phyloP scores from a whole-genome alignment of 2,329 filamentous ascomycete species.

The Ophiosphaerella korrae region DNA sequence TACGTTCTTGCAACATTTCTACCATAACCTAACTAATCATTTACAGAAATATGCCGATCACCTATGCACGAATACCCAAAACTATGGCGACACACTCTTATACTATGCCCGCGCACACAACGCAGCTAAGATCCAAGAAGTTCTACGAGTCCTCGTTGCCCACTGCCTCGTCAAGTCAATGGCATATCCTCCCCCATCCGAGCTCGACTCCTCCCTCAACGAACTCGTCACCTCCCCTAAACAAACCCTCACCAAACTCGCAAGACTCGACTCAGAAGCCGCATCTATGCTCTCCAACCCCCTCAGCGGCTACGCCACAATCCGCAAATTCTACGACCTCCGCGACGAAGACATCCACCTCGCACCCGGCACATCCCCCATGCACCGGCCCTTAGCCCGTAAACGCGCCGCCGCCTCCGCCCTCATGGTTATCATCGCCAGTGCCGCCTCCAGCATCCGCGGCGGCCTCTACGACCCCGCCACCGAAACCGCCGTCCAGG shows the following conservation, averaged over 20 bases:
- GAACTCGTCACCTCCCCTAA: slow-evolving; percentile 74
- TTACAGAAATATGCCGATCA: slow-evolving; percentile 79
- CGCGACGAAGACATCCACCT: slow-evolving; percentile 68
- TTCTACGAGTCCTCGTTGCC: slow-evolving; percentile 84
- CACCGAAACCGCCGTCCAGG: slow-evolving; percentile 81
- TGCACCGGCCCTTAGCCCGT: slow-evolving; percentile 61
- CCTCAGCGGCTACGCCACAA: slow-evolving; percentile 88
- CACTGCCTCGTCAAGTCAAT: slow-evolving; percentile 85
- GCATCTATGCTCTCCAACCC: slow-evolving; percentile 82
- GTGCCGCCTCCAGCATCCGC: slow-evolving; percentile 86
- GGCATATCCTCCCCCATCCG: slow-evolving; percentile 72
- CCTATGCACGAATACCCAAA: slow-evolving; percentile 71
- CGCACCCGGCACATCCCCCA: slow-evolving; percentile 45
- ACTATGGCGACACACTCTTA: slow-evolving; percentile 84
- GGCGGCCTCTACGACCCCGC: slow-evolving; percentile 85
- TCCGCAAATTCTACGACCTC: slow-evolving; percentile 89
- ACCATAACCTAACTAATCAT: slow-evolving; percentile 21
- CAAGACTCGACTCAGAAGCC: slow-evolving; percentile 76
- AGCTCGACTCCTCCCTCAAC: slow-evolving; percentile 75
- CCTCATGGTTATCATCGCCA: slow-evolving; percentile 81
- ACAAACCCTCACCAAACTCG: slow-evolving; percentile 71
- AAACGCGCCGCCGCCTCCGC: slow-evolving; percentile 74
- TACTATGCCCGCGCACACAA: slow-evolving; percentile 89
- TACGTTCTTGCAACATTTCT: slow-evolving; percentile 51
- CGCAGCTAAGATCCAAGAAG: slow-evolving; percentile 77